Evolutionary conservation across 2,329 filamentous ascomycete species (phyloP).

Genomic region (Colletotrichum cordylinicola): DNA sequence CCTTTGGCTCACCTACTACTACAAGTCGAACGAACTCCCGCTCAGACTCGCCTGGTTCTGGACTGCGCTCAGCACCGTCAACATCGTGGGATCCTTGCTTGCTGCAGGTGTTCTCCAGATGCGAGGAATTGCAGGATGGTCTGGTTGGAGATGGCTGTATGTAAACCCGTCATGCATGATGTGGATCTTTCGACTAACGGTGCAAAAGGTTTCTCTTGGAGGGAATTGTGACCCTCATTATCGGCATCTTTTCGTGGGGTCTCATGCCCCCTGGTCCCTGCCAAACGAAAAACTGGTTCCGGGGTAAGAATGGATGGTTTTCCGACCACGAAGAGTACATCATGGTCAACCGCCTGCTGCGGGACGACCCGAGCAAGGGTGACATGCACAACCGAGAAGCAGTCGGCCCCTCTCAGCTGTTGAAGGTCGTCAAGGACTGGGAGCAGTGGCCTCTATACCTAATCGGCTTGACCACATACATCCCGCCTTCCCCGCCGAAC

Average conservation of each 20-base stretch:
- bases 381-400: slow-evolving; percentile 64
- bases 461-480: slow-evolving; percentile 54
- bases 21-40: slow-evolving; percentile 35
- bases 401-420: slow-evolving; percentile 50
- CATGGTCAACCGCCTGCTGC: slow-evolving; percentile 63
- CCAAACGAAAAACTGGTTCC: slow-evolving; percentile 61
- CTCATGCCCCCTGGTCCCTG: slow-evolving; percentile 52
- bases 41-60: slow-evolving; percentile 35
- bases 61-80: slow-evolving; percentile 30
- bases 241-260: slow-evolving; percentile 49
- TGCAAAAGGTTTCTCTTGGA: slow-evolving; percentile 55
- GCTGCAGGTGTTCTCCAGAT: slow-evolving; percentile 43
- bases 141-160: slow-evolving; percentile 48
- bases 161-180: neutral
- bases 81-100: slow-evolving; percentile 49
- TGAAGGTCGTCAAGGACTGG: slow-evolving; percentile 60
- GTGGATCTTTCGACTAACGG: neutral
- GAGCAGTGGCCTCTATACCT: slow-evolving; percentile 66
- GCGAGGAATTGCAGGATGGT: slow-evolving; percentile 40
- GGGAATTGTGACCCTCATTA: slow-evolving; percentile 42
- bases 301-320: slow-evolving; percentile 67
- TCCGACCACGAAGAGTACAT: slow-evolving; percentile 65
- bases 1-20: slow-evolving; percentile 37
- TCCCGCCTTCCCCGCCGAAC: slow-evolving; percentile 44
- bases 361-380: slow-evolving; percentile 66